Conservation (phyloP, 2,329 filamentous ascomycete species). For the Pezizomycotina sp. region DNA sequence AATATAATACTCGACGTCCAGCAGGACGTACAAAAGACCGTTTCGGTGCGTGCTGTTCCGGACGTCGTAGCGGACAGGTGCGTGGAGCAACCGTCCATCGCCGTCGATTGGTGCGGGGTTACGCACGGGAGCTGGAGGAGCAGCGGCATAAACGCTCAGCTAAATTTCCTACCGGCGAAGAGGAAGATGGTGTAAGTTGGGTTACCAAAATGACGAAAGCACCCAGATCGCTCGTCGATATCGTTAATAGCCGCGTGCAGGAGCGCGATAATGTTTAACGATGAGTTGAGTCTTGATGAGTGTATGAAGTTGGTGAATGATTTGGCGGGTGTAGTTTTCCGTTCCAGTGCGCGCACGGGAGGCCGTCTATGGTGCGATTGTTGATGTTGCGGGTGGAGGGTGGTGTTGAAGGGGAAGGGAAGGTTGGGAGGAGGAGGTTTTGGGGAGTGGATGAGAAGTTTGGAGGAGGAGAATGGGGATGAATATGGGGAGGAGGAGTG, state of each 20-base stretch:
- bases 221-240: conserved; percentile 1
- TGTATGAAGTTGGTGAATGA: conserved; percentile 42
- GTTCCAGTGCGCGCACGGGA: conserved; percentile 70
- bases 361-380: conserved; percentile 49
- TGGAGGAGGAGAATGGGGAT: no score
- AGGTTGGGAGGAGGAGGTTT: no score
- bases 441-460: no score
- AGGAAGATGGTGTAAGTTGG: conserved; percentile 18
- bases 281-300: conserved; percentile 41
- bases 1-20: conserved; percentile 5
- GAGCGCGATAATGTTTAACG: conserved; percentile 78
- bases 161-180: background rate
- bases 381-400: conserved; percentile 34
- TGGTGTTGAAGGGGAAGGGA: no score
- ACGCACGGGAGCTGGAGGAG: conserved; percentile 52
- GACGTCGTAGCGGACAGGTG: conserved; percentile 61
- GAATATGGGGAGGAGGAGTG: no score
- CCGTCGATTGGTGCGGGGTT: conserved; percentile 60
- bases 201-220: conserved; percentile 4
- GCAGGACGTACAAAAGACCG: background rate
- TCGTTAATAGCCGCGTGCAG: conserved; percentile 27
- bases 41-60: conserved; percentile 43
- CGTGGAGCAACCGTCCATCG: conserved; percentile 49
- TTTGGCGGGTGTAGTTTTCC: conserved; percentile 53
- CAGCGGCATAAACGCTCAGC: conserved; percentile 21